Percentiles rank a stretch among this genome's conserved stretches.
Conservation (phyloP, 2,329 filamentous ascomycete genomes). For the Fusarium sp. region DNA sequence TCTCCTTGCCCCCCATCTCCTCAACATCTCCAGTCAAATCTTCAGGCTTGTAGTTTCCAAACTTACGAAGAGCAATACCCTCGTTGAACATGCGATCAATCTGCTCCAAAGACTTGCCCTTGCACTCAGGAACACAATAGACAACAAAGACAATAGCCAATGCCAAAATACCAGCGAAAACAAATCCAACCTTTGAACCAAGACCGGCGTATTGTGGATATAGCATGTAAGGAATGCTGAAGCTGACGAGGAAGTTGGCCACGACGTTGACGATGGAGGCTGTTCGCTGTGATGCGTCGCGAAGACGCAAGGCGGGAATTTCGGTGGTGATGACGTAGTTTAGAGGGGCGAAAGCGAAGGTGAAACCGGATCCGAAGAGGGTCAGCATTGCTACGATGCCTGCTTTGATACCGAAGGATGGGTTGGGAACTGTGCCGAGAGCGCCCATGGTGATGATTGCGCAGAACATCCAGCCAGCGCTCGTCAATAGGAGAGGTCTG, state of each 20-base stretch:
- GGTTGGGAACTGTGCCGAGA: constrained; percentile 29
- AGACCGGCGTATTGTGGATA: constrained; percentile 30
- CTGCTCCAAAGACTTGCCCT: constrained; percentile 38
- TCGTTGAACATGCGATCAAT: constrained; percentile 37
- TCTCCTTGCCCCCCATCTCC: neutral
- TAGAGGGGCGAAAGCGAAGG: constrained; percentile 15
- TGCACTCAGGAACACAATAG: constrained; percentile 39
- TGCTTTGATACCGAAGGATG: constrained; percentile 30
- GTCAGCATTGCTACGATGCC: constrained; percentile 43
- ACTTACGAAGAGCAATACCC: constrained; percentile 26
- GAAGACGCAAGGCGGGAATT: constrained; percentile 26
- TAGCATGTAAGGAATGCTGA: constrained; percentile 36
- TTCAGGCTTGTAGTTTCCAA: constrained; percentile 27
- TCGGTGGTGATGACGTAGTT: constrained; percentile 39
- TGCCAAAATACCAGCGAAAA: constrained; percentile 29
- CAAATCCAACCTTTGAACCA: constrained; percentile 33
- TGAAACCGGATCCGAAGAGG: constrained; percentile 34
- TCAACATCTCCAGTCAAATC: constrained; percentile 8
- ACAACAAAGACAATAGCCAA: constrained; percentile 15
- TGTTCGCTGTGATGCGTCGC: constrained; percentile 16
- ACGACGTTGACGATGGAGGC: neutral
- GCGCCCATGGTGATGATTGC: constrained; percentile 45
- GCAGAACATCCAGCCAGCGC: constrained; percentile 33
- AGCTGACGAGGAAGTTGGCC: constrained; percentile 37
- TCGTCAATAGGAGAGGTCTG: neutral